These are phyloP conservation scores for Chalciporus piperatus DNA, from an alignment of 768 basidiomycete species.

Conservation along the genomic window DNA sequence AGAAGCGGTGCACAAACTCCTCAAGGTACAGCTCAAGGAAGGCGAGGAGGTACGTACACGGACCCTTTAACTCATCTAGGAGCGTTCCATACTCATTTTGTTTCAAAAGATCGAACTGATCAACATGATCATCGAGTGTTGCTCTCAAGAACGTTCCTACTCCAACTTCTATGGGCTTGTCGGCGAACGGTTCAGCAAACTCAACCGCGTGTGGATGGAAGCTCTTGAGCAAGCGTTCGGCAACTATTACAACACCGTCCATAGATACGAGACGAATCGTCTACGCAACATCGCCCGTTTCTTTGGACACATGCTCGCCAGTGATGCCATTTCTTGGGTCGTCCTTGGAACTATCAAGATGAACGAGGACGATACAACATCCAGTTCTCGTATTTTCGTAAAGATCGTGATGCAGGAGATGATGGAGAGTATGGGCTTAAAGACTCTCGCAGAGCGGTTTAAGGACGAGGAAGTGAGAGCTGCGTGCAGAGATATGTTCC, in stretches of 20 bases:
- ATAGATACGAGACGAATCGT: conserved; percentile 98
- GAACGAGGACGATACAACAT: conserved; percentile 97
- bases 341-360: conserved; percentile 82
- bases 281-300: conserved; percentile 96
- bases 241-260: conserved; percentile 93
- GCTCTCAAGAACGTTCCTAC: conserved; percentile 98
- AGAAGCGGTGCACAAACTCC: conserved; percentile 96
- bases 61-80: neutral
- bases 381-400: conserved; percentile 92
- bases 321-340: conserved; percentile 88
- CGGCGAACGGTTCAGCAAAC: conserved; percentile 94
- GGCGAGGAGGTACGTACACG: conserved; percentile 79
- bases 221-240: conserved; percentile 82
- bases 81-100: neutral
- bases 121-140: conserved; percentile 99
- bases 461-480: conserved; percentile 78
- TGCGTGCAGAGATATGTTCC: conserved; percentile 86
- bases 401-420: conserved; percentile 97
- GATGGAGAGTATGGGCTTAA: conserved; percentile 91
- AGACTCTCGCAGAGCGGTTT: conserved; percentile 83
- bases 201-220: conserved; percentile 94
- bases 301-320: conserved; percentile 88
- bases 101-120: conserved; percentile 79
- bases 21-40: conserved; percentile 88
- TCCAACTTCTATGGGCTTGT: conserved; percentile 96